Evolutionary conservation across 2,329 filamentous ascomycete species (phyloP).

Genomic region (Calonectria leucothoes): DNA sequence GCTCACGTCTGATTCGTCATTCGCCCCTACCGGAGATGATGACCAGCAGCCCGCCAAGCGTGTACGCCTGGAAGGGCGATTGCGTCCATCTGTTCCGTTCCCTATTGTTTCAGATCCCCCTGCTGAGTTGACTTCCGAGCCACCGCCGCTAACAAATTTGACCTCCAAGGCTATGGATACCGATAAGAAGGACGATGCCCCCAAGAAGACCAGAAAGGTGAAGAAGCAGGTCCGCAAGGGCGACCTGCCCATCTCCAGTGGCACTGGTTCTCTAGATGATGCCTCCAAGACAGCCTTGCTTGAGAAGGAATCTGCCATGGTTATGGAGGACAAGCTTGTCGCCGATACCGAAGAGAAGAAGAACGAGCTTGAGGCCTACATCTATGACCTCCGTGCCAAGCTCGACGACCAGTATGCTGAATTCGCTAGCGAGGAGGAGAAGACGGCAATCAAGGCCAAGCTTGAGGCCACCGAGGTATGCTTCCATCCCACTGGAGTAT

Average conservation of each 20-base stretch:
- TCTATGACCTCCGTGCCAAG: constrained; percentile 97
- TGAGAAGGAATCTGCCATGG: constrained; percentile 91
- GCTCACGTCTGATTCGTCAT: constrained; percentile 25
- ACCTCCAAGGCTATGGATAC: constrained; percentile 82
- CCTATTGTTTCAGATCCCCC: constrained; percentile 7
- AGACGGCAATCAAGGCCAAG: constrained; percentile 85
- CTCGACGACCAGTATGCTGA: constrained; percentile 91
- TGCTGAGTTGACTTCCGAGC: constrained; percentile 10
- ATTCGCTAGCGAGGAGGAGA: constrained; percentile 92
- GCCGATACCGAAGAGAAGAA: constrained; percentile 99
- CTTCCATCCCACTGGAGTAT: constrained; percentile 12
- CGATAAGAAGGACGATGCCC: constrained; percentile 74
- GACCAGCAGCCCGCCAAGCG: constrained; percentile 30
- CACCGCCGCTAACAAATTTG: constrained; percentile 41
- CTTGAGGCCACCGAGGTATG: constrained; percentile 88
- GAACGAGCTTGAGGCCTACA: constrained; percentile 98
- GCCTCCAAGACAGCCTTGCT: constrained; percentile 72
- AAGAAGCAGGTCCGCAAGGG: constrained; percentile 99
- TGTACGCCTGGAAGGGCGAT: constrained; percentile 20
- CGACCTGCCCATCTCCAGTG: constrained; percentile 87
- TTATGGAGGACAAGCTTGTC: constrained; percentile 98
- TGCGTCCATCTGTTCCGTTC: background rate
- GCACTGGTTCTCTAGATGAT: constrained; percentile 83
- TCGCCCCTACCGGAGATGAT: constrained; percentile 30
- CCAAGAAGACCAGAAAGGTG: constrained; percentile 94